These are phyloP conservation scores for Tylopilus vinaceipallidus DNA, from an alignment of 768 basidiomycete genomes.

Conservation along the genomic window DNA sequence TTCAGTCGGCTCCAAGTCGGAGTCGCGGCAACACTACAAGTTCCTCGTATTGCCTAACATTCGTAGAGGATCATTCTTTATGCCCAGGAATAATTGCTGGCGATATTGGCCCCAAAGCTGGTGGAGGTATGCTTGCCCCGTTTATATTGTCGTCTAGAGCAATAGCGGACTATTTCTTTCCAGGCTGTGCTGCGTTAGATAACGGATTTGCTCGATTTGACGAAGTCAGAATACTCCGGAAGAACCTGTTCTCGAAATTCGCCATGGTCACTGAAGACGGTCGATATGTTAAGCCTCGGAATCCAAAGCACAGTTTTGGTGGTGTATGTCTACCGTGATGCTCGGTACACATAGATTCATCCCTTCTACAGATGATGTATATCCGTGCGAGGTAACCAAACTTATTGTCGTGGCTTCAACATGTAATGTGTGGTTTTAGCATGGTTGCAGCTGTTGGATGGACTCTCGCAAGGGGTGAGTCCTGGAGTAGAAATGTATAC, in stretches of 20 bases:
- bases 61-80: conserved; percentile 54
- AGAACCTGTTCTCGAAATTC: conserved; percentile 74
- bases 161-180: neutral
- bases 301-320: conserved; percentile 73
- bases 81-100: conserved; percentile 64
- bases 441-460: conserved; percentile 66
- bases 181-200: conserved; percentile 55
- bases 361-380: conserved; percentile 57
- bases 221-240: conserved; percentile 63
- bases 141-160: neutral
- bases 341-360: neutral
- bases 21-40: too few species aligned
- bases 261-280: conserved; percentile 67
- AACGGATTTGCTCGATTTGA: conserved; percentile 70
- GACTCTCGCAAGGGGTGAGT: conserved; percentile 60
- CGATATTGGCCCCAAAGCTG: conserved; percentile 53
- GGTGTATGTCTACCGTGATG: conserved; percentile 46
- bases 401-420: neutral
- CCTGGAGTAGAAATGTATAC: neutral
- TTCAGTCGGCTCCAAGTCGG: too few species aligned
- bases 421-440: conserved; percentile 30
- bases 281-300: conserved; percentile 61
- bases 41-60: neutral
- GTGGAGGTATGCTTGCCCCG: conserved; percentile 30
- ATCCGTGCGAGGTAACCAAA: conserved; percentile 56